Evolutionary conservation across 2,329 filamentous ascomycete species (phyloP).

Genomic region (Phoma herbarum): DNA sequence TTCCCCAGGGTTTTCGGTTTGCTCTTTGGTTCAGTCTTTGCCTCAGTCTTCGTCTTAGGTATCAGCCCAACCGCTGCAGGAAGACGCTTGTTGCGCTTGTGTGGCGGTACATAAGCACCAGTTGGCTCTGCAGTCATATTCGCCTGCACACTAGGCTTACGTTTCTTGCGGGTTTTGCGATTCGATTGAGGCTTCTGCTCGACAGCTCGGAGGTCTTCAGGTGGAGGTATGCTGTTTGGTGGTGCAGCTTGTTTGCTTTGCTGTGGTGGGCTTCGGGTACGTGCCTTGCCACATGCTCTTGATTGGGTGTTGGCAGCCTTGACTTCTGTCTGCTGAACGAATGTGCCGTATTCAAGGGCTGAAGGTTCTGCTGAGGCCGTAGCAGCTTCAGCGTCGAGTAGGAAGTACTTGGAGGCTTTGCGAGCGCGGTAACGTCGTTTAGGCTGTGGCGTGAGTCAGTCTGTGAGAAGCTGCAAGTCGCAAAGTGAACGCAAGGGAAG

Average conservation of each 20-base stretch:
- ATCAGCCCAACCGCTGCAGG: background rate
- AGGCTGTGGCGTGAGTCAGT: conserved; percentile 1
- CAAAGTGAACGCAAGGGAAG: background rate
- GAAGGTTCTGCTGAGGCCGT: background rate
- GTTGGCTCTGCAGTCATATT: background rate
- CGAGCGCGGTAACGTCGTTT: background rate
- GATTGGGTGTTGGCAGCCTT: background rate
- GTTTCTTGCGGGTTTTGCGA: background rate
- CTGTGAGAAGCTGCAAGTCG: background rate
- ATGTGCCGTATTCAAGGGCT: background rate
- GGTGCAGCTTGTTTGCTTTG: conserved; percentile 9
- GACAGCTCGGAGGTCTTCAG: background rate
- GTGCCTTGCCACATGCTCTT: conserved; percentile 14
- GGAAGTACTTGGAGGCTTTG: conserved; percentile 13
- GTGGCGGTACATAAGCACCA: conserved; percentile 37
- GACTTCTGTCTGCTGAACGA: conserved; percentile 16
- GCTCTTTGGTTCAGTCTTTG: background rate
- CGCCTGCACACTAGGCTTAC: background rate
- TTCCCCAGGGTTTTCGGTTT: too few relatives aligned
- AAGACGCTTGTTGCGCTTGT: conserved; percentile 33
- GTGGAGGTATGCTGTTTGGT: conserved; percentile 1
- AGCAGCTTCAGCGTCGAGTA: conserved; percentile 3
- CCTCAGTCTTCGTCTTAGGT: too few relatives aligned
- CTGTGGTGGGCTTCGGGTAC: background rate
- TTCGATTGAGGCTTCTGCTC: background rate